Evolutionary conservation across 2,329 filamentous ascomycete species (phyloP).

Genomic region (Nectriaceae sp.): DNA sequence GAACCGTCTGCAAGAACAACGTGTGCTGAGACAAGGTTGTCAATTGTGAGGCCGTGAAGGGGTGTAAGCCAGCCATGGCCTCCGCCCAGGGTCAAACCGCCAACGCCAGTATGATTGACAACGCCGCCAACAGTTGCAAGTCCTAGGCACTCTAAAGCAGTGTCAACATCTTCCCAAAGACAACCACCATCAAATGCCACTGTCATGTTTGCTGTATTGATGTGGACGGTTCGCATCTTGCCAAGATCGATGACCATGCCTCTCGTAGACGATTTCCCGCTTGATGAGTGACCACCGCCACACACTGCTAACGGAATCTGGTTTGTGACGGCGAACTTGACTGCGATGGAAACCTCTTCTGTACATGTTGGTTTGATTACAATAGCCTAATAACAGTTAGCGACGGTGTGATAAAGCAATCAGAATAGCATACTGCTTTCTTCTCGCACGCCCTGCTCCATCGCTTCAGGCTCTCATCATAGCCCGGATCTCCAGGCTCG

Average conservation of each 20-base stretch:
- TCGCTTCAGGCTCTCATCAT: conserved; percentile 33
- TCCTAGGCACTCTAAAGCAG: conserved; percentile 46
- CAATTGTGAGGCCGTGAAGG: conserved; percentile 51
- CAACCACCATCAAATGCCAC: conserved; percentile 52
- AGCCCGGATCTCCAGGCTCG: conserved; percentile 32
- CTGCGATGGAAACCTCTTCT: conserved; percentile 32
- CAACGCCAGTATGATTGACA: conserved; percentile 63
- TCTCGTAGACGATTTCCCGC: conserved; percentile 49
- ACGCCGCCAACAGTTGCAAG: conserved; percentile 63
- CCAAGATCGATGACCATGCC: conserved; percentile 57
- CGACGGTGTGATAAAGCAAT: neutral
- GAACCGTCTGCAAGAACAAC: conserved; percentile 41
- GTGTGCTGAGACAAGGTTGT: conserved; percentile 41
- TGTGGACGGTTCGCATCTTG: conserved; percentile 49
- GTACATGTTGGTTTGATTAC: conserved; percentile 41
- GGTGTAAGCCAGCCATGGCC: conserved; percentile 60
- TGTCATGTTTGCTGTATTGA: conserved; percentile 45
- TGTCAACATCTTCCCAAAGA: conserved; percentile 56
- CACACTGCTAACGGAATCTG: conserved; percentile 51
- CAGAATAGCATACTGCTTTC: conserved; percentile 26
- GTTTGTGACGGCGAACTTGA: conserved; percentile 29
- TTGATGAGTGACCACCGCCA: conserved; percentile 58
- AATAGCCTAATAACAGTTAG: conserved; percentile 34
- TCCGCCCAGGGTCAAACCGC: conserved; percentile 58
- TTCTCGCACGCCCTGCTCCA: conserved; percentile 39